Percentiles rank a stretch among this genome's conserved stretches.
These are phyloP conservation scores for Mariannaea elegans DNA, from an alignment of 2,329 filamentous ascomycete genomes.

Conservation along the genomic window DNA sequence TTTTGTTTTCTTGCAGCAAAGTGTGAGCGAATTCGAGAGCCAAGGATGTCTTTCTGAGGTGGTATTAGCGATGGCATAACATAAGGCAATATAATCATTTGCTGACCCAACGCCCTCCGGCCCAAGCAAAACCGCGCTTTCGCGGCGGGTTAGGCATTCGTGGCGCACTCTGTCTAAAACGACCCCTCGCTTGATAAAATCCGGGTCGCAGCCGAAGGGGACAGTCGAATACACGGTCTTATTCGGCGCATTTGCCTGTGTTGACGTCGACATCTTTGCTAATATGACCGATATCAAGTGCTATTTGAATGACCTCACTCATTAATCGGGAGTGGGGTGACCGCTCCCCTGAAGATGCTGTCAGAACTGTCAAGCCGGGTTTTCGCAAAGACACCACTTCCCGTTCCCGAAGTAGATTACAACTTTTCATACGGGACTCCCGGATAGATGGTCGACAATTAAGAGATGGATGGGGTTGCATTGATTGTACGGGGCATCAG, in stretches of 20 bases:
- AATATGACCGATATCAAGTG: too few species aligned
- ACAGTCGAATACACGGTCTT: not conserved
- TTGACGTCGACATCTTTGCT: not conserved
- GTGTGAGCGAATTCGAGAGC: not conserved
- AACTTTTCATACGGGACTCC: too few species aligned
- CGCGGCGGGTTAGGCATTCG: not conserved
- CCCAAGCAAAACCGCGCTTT: not conserved
- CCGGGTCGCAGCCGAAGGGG: not conserved
- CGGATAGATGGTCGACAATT: too few species aligned
- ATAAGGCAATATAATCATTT: too few species aligned
- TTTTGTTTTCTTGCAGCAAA: not conserved
- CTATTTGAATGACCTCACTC: too few species aligned
- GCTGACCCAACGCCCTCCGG: conserved; percentile 1
- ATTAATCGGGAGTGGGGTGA: too few species aligned
- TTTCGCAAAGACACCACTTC: too few species aligned
- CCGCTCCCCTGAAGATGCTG: too few species aligned
- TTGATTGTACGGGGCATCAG: too few species aligned
- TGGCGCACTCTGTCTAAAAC: not conserved
- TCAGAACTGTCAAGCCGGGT: too few species aligned
- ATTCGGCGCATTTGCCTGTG: not conserved
- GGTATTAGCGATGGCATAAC: not conserved
- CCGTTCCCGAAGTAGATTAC: too few species aligned
- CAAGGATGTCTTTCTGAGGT: not conserved
- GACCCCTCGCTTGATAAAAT: not conserved
- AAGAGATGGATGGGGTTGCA: too few species aligned